Evolutionary conservation across 192 early-diverging fungal genomes (phyloP).

Genomic region (Coemansia reversa): DNA sequence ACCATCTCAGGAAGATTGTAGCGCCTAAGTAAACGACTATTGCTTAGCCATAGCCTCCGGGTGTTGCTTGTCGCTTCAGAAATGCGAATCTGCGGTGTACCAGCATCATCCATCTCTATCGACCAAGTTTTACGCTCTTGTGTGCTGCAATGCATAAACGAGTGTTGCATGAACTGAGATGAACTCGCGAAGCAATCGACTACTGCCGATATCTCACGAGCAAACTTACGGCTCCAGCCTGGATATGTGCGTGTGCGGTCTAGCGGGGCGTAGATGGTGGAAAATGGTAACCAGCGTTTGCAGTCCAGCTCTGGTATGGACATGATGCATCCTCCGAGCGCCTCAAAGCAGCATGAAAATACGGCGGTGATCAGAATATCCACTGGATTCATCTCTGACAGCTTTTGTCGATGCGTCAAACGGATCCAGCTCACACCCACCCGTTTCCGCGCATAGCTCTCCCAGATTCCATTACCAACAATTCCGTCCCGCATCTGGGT

Average conservation of each 20-base stretch:
- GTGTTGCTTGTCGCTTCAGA: not conserved
- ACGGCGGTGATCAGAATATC: conserved; percentile 27
- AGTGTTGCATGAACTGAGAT: no score
- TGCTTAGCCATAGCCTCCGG: conserved; percentile 16
- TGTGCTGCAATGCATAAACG: no score
- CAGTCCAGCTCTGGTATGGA: conserved; percentile 11
- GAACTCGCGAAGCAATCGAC: conserved; percentile 16
- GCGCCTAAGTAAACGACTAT: conserved; percentile 27
- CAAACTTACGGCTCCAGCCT: conserved; percentile 52
- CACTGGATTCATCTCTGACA: conserved; percentile 18
- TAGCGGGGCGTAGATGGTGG: conserved; percentile 7
- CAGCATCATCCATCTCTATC: not conserved
- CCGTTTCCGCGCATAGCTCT: conserved; percentile 50
- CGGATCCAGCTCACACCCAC: conserved; percentile 48
- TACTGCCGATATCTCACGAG: conserved; percentile 46
- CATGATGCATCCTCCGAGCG: conserved; percentile 42
- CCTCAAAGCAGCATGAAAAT: conserved; percentile 41
- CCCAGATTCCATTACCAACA: conserved; percentile 49
- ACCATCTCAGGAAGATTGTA: conserved; percentile 49
- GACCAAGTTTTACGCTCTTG: not conserved
- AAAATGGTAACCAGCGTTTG: conserved; percentile 17
- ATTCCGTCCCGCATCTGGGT: conserved; percentile 35
- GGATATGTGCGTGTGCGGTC: conserved; percentile 40
- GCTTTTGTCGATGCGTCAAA: not conserved
- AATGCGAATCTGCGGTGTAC: not conserved